phyloP scores from a whole-genome alignment of 208 protist species.

The Porcisia deanei region DNA sequence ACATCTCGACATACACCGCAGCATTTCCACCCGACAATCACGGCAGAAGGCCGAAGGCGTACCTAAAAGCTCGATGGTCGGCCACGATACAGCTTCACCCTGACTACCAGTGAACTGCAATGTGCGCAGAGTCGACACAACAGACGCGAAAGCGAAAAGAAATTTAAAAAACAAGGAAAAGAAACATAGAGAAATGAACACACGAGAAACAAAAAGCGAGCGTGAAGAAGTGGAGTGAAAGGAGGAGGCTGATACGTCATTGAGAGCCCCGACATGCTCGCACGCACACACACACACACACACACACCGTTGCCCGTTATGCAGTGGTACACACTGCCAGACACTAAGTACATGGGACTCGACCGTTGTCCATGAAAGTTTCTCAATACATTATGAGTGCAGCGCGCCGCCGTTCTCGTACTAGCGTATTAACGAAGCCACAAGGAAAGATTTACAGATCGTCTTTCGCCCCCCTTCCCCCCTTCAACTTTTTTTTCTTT shows the following conservation, averaged over 20 bases:
- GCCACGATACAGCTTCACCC: not conserved
- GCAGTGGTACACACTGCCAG: too few species aligned
- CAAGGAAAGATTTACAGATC: not conserved
- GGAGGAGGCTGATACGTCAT: not conserved
- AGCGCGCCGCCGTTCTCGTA: not conserved
- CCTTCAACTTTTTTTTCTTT: not conserved
- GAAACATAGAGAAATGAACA: not conserved
- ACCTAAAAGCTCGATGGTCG: not conserved
- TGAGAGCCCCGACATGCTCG: not conserved
- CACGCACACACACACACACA: not conserved
- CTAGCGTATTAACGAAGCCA: too few species aligned
- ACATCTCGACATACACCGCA: constrained; percentile 14
- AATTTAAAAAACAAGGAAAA: not conserved
- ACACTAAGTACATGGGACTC: not conserved
- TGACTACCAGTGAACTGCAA: too few species aligned
- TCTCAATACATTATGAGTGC: not conserved
- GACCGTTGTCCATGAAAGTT: too few species aligned
- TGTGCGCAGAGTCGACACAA: not conserved
- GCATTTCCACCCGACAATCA: constrained; percentile 3
- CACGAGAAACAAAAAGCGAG: not conserved
- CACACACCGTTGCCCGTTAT: not conserved
- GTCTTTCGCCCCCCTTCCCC: too few species aligned
- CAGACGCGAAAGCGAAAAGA: not conserved
- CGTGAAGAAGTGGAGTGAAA: not conserved
- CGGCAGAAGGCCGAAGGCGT: too few species aligned